Evolutionary conservation across 192 early-diverging fungal genomes (phyloP), one percentile per base, ranked within the genome.

Genomic region (Oehlia diaphana): DNA sequence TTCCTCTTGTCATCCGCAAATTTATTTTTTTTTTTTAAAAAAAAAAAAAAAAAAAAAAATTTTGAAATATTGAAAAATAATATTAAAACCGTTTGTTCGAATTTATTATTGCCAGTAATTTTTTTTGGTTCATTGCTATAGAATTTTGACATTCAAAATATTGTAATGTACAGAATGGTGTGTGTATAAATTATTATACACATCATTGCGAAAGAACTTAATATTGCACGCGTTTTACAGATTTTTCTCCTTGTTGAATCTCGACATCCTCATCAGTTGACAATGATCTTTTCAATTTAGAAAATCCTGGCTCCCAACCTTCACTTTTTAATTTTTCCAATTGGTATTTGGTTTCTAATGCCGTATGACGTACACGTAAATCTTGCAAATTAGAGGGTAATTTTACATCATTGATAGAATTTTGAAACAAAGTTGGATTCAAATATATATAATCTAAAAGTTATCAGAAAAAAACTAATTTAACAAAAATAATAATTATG

Each of bases 361-460:
- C 9, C 42, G 9, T 26, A 71, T 79, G 58, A 4, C 58, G 28
- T 37, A 79, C 12, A 53, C 31, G 49, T 19, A 70, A 13, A 70
- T 53, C 77, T 39, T 79, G 67, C 31, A 79, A 37, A 61, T 79
- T 42, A 28, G 5, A 23, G 6, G 77, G 77, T 33, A 79, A 62
- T 42, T 62, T 65, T 8, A 62, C 53, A 61, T 62, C 67, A 16
- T 31, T 23, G 9, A 79, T 79, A n/a, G n/a, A 53, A 70, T 63
- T 79, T 42, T 79, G 44, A 79, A 79, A 79, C 23, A 79, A 35
- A 61, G 35, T 62, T 23, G 77, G 77, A 69, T 79, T 79, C 35
- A 79, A 62, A 70, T 79, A 79, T 23, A 79, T 68, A 58, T 62
- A 31, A 79, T 71, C 77, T 79, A 53, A 53, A 21, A 33, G 12